phyloP scores from a whole-genome alignment of 345 rosid genomes.

The Crucihimalaya himalaica region DNA sequence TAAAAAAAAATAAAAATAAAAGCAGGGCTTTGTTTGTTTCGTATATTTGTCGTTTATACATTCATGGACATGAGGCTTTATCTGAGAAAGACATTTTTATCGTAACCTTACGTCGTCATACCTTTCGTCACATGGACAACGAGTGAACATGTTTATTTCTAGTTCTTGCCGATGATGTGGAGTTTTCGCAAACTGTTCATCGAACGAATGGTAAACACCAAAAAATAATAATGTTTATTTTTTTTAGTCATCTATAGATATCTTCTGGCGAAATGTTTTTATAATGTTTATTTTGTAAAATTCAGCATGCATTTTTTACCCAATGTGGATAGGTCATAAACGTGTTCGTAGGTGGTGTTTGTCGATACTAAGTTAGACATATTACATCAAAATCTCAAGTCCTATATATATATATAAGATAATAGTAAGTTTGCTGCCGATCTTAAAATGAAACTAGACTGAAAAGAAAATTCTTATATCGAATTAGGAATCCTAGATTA shows the following conservation, averaged over 20 bases:
- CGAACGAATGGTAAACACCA: neutral
- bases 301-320: neutral
- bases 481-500: too few species aligned
- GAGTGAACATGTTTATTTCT: neutral
- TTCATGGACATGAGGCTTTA: neutral
- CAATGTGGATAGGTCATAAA: neutral
- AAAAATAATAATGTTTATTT: too few species aligned
- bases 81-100: neutral
- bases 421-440: neutral
- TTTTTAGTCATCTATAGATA: too few species aligned
- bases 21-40: neutral
- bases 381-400: too few species aligned
- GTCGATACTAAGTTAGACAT: neutral
- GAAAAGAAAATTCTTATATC: too few species aligned
- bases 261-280: too few species aligned
- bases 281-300: too few species aligned
- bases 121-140: constrained; percentile 29
- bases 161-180: neutral
- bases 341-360: neutral
- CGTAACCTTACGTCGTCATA: constrained; percentile 32
- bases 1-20: too few species aligned
- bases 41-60: neutral
- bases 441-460: too few species aligned
- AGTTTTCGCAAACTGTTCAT: neutral
- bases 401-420: too few species aligned